Evolutionary conservation across 1,139 yeast species (phyloP).

Genomic region (Scheffersomyces segobiensis): DNA sequence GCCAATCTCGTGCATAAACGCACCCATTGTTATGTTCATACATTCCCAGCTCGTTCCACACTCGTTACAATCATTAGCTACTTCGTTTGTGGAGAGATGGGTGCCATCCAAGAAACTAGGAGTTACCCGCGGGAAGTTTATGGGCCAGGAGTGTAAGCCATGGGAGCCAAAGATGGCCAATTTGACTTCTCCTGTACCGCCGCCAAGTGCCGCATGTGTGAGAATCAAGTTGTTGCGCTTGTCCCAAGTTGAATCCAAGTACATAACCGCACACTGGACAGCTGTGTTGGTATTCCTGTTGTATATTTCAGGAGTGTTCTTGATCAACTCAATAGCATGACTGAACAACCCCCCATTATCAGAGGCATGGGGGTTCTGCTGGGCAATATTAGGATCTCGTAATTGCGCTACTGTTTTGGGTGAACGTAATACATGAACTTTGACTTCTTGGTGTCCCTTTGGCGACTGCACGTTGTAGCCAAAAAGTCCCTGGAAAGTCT

Average conservation of each 20-base stretch:
- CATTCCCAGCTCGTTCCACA: slow-evolving; percentile 94
- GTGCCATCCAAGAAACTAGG: slow-evolving; percentile 75
- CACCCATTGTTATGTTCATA: slow-evolving; percentile 82
- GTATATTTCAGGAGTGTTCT: slow-evolving; percentile 32
- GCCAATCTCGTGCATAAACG: slow-evolving; percentile 94
- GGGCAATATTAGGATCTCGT: slow-evolving; percentile 79
- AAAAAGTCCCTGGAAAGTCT: slow-evolving; percentile 30
- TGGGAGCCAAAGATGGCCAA: slow-evolving; percentile 94
- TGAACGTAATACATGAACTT: slow-evolving; percentile 71
- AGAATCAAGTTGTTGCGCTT: slow-evolving; percentile 54
- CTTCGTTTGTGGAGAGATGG: slow-evolving; percentile 59
- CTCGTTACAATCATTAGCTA: slow-evolving; percentile 84
- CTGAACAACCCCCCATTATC: slow-evolving; percentile 75
- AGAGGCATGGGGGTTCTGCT: slow-evolving; percentile 74
- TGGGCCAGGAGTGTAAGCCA: slow-evolving; percentile 89
- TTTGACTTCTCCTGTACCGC: slow-evolving; percentile 68
- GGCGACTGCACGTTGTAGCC: slow-evolving; percentile 37
- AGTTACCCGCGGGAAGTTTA: slow-evolving; percentile 65
- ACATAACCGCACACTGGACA: slow-evolving; percentile 81
- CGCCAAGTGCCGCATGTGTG: slow-evolving; percentile 95
- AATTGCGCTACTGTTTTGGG: slow-evolving; percentile 69
- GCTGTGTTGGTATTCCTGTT: slow-evolving; percentile 33
- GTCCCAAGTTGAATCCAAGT: slow-evolving; percentile 86
- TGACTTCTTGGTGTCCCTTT: slow-evolving; percentile 62
- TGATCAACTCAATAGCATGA: slow-evolving; percentile 75